A percentile compares a stretch with the other conserved stretches of the same genome.
phyloP scores from a whole-genome alignment of 306 rosid genomes.

The Elaeagnus macrophylla region DNA sequence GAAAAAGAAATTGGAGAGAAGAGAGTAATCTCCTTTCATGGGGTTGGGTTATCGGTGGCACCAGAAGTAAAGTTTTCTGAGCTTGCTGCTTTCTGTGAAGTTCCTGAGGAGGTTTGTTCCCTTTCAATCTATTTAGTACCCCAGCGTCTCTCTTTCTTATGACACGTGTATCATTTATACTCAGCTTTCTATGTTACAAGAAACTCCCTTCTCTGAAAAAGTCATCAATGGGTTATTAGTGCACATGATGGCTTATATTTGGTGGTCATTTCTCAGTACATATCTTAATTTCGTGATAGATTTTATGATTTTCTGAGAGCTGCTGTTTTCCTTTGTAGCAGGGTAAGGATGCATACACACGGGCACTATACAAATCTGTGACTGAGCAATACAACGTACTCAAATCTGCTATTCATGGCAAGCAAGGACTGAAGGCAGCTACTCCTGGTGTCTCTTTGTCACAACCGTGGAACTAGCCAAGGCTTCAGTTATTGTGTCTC shows the following conservation, averaged over 20 bases:
- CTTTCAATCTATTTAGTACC: not conserved
- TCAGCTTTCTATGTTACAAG: not conserved
- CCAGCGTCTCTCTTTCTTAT: slow-evolving; percentile 8
- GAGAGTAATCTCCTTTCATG: slow-evolving; percentile 70
- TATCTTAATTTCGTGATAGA: not conserved
- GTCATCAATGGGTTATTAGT: too few species aligned
- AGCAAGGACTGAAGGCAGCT: slow-evolving; percentile 61
- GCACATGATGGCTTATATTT: not conserved
- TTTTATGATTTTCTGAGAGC: not conserved
- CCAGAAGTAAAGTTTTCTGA: slow-evolving; percentile 56
- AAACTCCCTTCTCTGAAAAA: too few species aligned
- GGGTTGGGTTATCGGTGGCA: slow-evolving; percentile 68
- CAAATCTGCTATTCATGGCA: slow-evolving; percentile 58
- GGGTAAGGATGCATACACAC: slow-evolving; percentile 65
- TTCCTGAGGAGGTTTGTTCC: slow-evolving; percentile 59
- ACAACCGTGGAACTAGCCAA: slow-evolving; percentile 74
- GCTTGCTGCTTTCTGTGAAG: slow-evolving; percentile 33
- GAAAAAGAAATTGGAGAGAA: slow-evolving; percentile 87
- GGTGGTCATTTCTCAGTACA: not conserved
- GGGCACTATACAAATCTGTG: slow-evolving; percentile 48
- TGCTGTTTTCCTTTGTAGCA: slow-evolving; percentile 31
- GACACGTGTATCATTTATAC: slow-evolving; percentile 11
- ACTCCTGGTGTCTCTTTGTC: slow-evolving; percentile 56
- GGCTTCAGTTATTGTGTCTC: not conserved
- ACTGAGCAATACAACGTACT: slow-evolving; percentile 70